These are phyloP conservation scores for Papiliotrema laurentii DNA, from an alignment of 1,284 basidiomycete species.

Conservation along the genomic window DNA sequence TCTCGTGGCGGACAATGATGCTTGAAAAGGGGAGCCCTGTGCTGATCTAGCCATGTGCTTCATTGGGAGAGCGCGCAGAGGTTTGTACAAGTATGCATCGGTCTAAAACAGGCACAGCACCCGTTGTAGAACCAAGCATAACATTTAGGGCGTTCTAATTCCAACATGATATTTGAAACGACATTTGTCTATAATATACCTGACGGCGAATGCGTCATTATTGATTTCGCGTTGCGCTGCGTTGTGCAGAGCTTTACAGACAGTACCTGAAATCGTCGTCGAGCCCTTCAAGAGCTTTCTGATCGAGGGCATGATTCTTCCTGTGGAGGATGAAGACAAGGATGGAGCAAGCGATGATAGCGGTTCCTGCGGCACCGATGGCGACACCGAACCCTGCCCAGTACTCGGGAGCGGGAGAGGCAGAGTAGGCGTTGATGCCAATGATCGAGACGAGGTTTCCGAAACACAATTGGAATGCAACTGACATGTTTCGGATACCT, in stretches of 20 bases:
- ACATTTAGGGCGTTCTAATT: too few relatives aligned
- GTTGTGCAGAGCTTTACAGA: background rate
- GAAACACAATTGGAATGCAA: slow-evolving; percentile 16
- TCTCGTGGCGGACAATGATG: background rate
- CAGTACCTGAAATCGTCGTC: background rate
- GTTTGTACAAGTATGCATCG: background rate
- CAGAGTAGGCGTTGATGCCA: slow-evolving; percentile 21
- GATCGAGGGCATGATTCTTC: background rate
- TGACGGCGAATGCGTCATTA: background rate
- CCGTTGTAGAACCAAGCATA: too few relatives aligned
- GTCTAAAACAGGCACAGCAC: too few relatives aligned
- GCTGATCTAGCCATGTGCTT: background rate
- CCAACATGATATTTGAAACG: too few relatives aligned
- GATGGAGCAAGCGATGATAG: background rate
- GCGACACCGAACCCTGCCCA: background rate
- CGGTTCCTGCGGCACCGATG: background rate
- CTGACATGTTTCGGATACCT: slow-evolving; percentile 19
- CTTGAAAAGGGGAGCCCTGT: background rate
- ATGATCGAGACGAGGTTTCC: slow-evolving; percentile 12
- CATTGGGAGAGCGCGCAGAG: background rate
- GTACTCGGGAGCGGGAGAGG: background rate
- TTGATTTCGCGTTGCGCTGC: background rate
- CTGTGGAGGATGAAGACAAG: background rate
- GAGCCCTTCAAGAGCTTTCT: background rate
- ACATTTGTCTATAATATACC: too few relatives aligned